Base-by-base conservation (phyloP, 1,139 yeast genomes). In the Pichia sp. region DNA sequence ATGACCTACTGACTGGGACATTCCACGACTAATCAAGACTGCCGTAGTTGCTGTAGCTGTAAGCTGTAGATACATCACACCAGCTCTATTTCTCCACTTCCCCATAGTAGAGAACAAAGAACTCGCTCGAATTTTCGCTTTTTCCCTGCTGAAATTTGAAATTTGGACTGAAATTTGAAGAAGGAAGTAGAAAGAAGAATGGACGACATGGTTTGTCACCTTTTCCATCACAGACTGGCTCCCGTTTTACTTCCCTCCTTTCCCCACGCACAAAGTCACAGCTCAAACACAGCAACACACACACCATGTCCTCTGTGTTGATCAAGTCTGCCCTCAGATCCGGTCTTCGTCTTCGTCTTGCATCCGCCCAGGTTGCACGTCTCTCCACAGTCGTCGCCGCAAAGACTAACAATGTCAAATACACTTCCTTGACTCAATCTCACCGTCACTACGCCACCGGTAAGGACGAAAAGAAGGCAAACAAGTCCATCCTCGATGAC, bases 1-100 rank as follows among this genome's bases (percentile, higher is more conserved):
- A 83, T 83, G 89, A 83, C 96, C 96, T 87, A 83, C 79, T 75
- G 82, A 69, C 77, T 85, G 94, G 80, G 67, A 85, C 91, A 85
- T 72, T 52, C 17, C 20, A 22, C 12, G 20, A 24, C 7, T 24
- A 24, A 8, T 24, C 9, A 8, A 24, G 27, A 10, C 10, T 8
- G 27, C 7, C 10, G 10, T 24, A 10, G n/a, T n/a, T n/a, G n/a
- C n/a, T n/a, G n/a, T n/a, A n/a, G n/a, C n/a, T n/a, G n/a, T n/a
- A n/a, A n/a, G n/a, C 30, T 36, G 27, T 36, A 11, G 28, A 15
- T 17, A 28, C 42, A 24, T 24, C 11, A 24, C 11, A 24, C n/a
- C n/a, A n/a, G n/a, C n/a, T n/a, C n/a, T n/a, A n/a, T n/a, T n/a
- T n/a, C n/a, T n/a, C n/a, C n/a, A n/a, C n/a, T n/a, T n/a, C n/a